These are phyloP conservation scores for Collybia sp. DNA, from an alignment of 768 basidiomycete genomes.

Conservation along the genomic window DNA sequence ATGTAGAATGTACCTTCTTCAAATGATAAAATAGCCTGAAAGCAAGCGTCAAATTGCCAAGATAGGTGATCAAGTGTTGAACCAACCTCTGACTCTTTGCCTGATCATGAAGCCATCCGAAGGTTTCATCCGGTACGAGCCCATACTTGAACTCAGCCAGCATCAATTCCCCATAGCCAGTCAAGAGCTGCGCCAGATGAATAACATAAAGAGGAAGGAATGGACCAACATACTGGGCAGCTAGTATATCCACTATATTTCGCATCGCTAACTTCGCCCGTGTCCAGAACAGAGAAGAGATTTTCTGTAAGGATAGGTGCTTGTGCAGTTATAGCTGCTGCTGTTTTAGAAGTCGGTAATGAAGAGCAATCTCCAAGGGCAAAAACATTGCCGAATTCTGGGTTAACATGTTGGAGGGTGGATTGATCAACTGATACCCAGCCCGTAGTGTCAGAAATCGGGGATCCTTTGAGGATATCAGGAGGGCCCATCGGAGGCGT, in stretches of 20 bases:
- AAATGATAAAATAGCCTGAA: slow-evolving; percentile 77
- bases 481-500: slow-evolving; percentile 91
- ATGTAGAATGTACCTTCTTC: slow-evolving; percentile 58
- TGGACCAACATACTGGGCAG: slow-evolving; percentile 60
- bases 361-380: slow-evolving; percentile 90
- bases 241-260: slow-evolving; percentile 87
- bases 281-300: slow-evolving; percentile 68
- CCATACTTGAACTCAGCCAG: slow-evolving; percentile 96
- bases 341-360: slow-evolving; percentile 93
- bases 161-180: slow-evolving; percentile 79
- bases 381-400: slow-evolving; percentile 78
- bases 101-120: slow-evolving; percentile 69
- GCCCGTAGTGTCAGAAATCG: slow-evolving; percentile 75
- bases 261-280: slow-evolving; percentile 64
- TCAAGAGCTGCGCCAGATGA: slow-evolving; percentile 50
- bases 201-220: slow-evolving; percentile 3
- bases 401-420: slow-evolving; percentile 83
- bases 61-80: not conserved
- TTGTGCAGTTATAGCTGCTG: slow-evolving; percentile 89
- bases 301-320: slow-evolving; percentile 91
- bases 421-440: slow-evolving; percentile 86
- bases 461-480: slow-evolving; percentile 71
- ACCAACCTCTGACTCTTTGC: slow-evolving; percentile 65
- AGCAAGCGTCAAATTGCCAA: not conserved
- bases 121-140: slow-evolving; percentile 81